Conservation (phyloP, 768 basidiomycete species). For the Lactarius pseudohatsudake region DNA sequence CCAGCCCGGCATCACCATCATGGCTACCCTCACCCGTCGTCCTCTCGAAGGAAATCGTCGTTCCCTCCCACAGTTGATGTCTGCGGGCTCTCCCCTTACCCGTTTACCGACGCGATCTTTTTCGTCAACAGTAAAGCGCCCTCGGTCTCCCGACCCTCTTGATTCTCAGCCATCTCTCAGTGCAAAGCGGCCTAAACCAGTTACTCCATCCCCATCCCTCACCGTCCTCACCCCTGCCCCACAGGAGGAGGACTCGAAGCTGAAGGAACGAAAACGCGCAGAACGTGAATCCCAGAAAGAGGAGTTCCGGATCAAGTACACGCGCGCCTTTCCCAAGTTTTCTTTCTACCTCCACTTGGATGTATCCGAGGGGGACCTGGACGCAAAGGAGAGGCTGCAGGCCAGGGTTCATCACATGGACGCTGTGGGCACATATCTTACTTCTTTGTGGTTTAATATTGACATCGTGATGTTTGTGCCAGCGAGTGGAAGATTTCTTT, state of each 20-base stretch:
- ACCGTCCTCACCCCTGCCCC: not conserved
- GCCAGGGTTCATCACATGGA: conserved; percentile 65
- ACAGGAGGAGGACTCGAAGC: conserved; percentile 26
- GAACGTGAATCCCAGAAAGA: conserved; percentile 30
- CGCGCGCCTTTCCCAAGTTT: conserved; percentile 65
- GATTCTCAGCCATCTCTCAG: conserved; percentile 27
- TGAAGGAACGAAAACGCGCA: conserved; percentile 26
- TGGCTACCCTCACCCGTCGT: conserved; percentile 28
- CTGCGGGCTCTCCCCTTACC: conserved; percentile 24
- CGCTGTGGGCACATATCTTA: conserved; percentile 56
- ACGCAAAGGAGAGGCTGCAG: conserved; percentile 45
- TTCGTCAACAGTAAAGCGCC: conserved; percentile 24
- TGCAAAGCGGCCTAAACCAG: conserved; percentile 25
- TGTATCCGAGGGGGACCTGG: conserved; percentile 54
- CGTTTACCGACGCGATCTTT: conserved; percentile 18
- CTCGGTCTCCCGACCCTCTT: conserved; percentile 29
- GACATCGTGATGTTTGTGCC: conserved; percentile 18
- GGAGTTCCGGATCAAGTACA: conserved; percentile 29
- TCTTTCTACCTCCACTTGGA: conserved; percentile 75
- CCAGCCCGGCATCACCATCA: conserved; percentile 7
- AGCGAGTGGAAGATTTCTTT: conserved; percentile 90
- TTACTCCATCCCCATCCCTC: conserved; percentile 21
- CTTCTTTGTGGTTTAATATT: conserved; percentile 3
- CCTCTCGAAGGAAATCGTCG: conserved; percentile 28
- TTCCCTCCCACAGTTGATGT: conserved; percentile 27